These are phyloP conservation scores for Epichloe typhina DNA, from an alignment of 2,329 filamentous ascomycete genomes.

Conservation along the genomic window DNA sequence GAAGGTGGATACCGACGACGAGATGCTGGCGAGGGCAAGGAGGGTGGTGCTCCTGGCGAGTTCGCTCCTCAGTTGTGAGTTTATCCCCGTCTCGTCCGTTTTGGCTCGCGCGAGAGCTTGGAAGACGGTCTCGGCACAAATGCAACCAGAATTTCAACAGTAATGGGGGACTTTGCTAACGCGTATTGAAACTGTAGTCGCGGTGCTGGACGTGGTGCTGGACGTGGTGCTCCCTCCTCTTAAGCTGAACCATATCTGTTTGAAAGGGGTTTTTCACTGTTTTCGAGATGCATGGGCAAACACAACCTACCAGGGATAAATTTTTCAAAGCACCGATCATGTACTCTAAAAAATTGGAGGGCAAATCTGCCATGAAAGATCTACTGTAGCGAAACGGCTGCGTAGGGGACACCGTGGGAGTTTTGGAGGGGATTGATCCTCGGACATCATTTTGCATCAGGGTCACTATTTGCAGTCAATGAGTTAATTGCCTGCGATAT, in stretches of 20 bases:
- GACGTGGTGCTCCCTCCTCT: conserved; percentile 55
- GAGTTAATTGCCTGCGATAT: conserved; percentile 17
- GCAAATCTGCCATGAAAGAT: conserved; percentile 24
- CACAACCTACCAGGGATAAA: neutral
- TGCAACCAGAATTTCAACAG: no score
- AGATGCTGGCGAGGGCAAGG: conserved; percentile 76
- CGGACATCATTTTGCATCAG: conserved; percentile 35
- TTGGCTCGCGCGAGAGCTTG: neutral
- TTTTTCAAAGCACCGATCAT: conserved; percentile 24
- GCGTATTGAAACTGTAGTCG: conserved; percentile 37
- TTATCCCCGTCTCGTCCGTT: neutral
- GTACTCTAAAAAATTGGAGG: conserved; percentile 31
- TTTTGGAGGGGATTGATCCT: conserved; percentile 32
- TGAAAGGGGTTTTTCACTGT: conserved; percentile 25
- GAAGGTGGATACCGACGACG: conserved; percentile 88
- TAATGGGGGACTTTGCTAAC: neutral
- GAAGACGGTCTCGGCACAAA: no score
- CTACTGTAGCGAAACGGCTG: conserved; percentile 16
- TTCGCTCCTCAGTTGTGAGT: conserved; percentile 83
- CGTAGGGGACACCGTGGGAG: conserved; percentile 30
- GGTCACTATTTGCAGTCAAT: conserved; percentile 26
- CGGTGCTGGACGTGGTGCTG: conserved; percentile 56
- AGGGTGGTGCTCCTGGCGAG: conserved; percentile 82
- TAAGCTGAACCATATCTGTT: conserved; percentile 33
- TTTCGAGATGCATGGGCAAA: conserved; percentile 29